Base-by-base conservation (phyloP, 768 basidiomycete species). In the Tylopilus plumbeoviolaceoides region DNA sequence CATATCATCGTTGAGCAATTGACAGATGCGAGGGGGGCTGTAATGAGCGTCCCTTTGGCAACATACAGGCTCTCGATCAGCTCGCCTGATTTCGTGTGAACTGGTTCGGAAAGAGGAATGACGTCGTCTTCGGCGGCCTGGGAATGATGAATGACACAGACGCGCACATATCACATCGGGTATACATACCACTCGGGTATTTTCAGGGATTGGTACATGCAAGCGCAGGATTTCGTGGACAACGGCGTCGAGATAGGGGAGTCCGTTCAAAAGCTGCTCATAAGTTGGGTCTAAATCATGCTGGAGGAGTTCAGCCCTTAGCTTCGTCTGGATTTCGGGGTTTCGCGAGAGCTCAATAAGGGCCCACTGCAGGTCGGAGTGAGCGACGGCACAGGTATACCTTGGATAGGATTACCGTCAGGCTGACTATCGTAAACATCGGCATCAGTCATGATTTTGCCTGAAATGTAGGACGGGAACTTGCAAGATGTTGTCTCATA, bases 201-300 rank as follows among this genome's bases (percentile, higher is more conserved):
- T 3, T 20, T 73, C 68, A 0, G 39, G n/a, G 11, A 76, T 46
- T 1, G 77, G 72, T 20, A 79, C 67, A 55, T 81, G 76, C 4
- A 78, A 20, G 5, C 78, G 70, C 10, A 81, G 68, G 0, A 66
- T 67, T 58, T 80, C 80, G 40, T 74, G 74, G 1, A 75, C 72
- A 2, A 79, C 70, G 0, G 78, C 76, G 57, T 83, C 81, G 5
- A 84, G 77, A 59, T 79, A 83, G 0, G 81, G 82, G 6, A 85
- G 64, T 17, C 51, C 69, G 12, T 73, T 73, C 3, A 67, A 71
- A 6, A 84, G 71, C 51, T 81, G 77, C 33, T 83, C 81, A 64
- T 76, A 82, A 0, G 74, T 76, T 14, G 81, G 81, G 59, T 84
- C 82, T 9, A 48, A 48, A 17, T 59, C 66, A 1, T 72, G 63